A percentile compares a stretch with the other conserved stretches of the same genome.
These are phyloP conservation scores for Urochloa ruziziensis DNA, from an alignment of 176 grass and related monocot species.

Conservation along the genomic window DNA sequence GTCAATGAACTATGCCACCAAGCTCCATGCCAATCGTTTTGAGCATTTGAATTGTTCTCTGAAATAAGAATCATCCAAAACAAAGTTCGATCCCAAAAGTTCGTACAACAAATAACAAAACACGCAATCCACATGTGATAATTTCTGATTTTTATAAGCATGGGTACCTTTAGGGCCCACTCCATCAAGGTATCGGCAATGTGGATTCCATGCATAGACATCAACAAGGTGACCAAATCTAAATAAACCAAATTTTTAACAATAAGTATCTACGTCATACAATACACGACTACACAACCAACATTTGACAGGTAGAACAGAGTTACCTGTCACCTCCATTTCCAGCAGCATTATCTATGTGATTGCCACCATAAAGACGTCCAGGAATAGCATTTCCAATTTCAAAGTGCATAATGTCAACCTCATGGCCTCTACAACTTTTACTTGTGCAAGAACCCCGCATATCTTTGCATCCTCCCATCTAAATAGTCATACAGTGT, in stretches of 20 bases:
- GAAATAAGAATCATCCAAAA: slow-evolving; percentile 29
- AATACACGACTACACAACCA: not conserved
- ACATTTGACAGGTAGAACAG: not conserved
- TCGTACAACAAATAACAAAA: not conserved
- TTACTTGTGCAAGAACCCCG: slow-evolving; percentile 70
- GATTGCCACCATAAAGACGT: slow-evolving; percentile 91
- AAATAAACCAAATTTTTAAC: not conserved
- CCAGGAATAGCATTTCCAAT: slow-evolving; percentile 97
- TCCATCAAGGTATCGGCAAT: slow-evolving; percentile 85
- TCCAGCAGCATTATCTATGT: slow-evolving; percentile 78
- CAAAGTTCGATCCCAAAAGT: not conserved
- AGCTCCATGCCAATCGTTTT: slow-evolving; percentile 94
- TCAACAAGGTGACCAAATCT: slow-evolving; percentile 98
- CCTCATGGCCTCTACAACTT: slow-evolving; percentile 84
- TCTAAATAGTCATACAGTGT: slow-evolving; percentile 50
- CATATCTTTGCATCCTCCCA: slow-evolving; percentile 82
- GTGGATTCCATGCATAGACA: slow-evolving; percentile 92
- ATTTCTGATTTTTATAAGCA: slow-evolving; percentile 13
- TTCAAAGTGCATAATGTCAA: slow-evolving; percentile 97
- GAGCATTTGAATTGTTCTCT: slow-evolving; percentile 89
- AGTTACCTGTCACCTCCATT: slow-evolving; percentile 89
- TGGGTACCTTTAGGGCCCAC: slow-evolving; percentile 75
- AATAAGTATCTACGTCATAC: not conserved
- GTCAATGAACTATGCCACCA: slow-evolving; percentile 92
- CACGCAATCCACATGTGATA: slow-evolving; percentile 1